phyloP scores from a whole-genome alignment of 495 filamentous ascomycete genomes.

The Xylaria acuta region DNA sequence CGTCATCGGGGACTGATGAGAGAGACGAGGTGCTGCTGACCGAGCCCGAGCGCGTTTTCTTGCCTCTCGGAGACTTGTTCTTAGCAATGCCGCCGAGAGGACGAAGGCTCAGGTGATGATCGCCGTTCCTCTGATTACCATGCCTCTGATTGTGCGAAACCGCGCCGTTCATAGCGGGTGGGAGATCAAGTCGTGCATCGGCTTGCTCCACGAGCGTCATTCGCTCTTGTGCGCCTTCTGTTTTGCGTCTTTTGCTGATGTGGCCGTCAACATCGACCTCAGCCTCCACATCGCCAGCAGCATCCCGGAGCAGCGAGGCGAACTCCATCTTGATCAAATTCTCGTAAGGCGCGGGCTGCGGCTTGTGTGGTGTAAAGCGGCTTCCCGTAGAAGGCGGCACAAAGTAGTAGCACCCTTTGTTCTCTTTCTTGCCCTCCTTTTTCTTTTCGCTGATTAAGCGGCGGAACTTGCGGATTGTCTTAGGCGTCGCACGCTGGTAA shows the following conservation, averaged over 20 bases:
- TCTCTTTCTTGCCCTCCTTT: slow-evolving; percentile 53
- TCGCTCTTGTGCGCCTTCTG: slow-evolving; percentile 8
- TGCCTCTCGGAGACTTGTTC: slow-evolving; percentile 31
- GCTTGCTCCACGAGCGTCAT: not conserved
- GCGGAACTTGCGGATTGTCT: slow-evolving; percentile 51
- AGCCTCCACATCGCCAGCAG: slow-evolving; percentile 28
- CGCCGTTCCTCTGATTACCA: not conserved
- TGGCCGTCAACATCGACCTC: slow-evolving; percentile 35
- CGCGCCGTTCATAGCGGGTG: slow-evolving; percentile 1
- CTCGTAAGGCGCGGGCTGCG: slow-evolving; percentile 50
- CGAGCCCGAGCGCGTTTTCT: slow-evolving; percentile 39
- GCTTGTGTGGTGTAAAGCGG: slow-evolving; percentile 43
- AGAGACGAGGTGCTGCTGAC: slow-evolving; percentile 47
- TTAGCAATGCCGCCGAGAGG: slow-evolving; percentile 15
- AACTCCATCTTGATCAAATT: slow-evolving; percentile 50
- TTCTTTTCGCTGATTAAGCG: slow-evolving; percentile 53
- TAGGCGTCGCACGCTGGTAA: slow-evolving; percentile 51
- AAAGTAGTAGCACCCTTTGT: slow-evolving; percentile 58
- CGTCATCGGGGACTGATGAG: slow-evolving; percentile 48
- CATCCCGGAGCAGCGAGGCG: slow-evolving; percentile 21
- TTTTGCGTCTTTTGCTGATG: slow-evolving; percentile 43
- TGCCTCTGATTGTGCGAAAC: not conserved
- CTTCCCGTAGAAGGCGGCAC: slow-evolving; percentile 43
- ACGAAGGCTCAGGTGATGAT: not conserved
- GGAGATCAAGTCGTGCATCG: not conserved